Percentiles rank a stretch among this genome's conserved stretches.
phyloP scores from a whole-genome alignment of 176 grass and related monocot species.

The Aechmea fasciata region DNA sequence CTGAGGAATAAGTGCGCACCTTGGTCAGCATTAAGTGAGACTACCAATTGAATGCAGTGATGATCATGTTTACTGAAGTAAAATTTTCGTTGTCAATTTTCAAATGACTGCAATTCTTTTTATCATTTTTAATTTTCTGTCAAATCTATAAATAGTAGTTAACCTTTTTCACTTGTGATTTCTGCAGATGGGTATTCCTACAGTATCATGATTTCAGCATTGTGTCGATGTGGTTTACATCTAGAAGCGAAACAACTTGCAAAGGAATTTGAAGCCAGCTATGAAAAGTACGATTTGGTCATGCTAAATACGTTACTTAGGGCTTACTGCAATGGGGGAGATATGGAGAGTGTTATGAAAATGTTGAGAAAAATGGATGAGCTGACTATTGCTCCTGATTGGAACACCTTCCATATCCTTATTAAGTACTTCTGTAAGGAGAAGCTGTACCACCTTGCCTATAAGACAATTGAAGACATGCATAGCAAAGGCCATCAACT shows the following conservation, averaged over 20 bases:
- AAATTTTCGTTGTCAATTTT: too few relatives aligned
- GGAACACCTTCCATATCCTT: constrained; percentile 91
- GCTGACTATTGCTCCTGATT: constrained; percentile 62
- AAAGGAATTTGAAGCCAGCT: constrained; percentile 76
- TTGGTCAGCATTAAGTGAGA: too few relatives aligned
- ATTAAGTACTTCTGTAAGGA: constrained; percentile 77
- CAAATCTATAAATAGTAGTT: constrained; percentile 1
- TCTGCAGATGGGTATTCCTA: constrained; percentile 92
- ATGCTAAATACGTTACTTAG: constrained; percentile 85
- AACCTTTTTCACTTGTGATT: constrained; percentile 21
- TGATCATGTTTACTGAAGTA: too few relatives aligned
- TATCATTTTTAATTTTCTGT: constrained; percentile 15
- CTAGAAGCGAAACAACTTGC: constrained; percentile 77
- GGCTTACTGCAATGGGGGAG: constrained; percentile 74
- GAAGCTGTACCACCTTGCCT: constrained; percentile 86
- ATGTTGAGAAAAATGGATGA: constrained; percentile 94
- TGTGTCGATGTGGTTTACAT: constrained; percentile 54
- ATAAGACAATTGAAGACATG: constrained; percentile 88
- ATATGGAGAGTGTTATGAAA: constrained; percentile 81
- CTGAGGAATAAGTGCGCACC: background rate
- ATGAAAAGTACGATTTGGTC: constrained; percentile 77
- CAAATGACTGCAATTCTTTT: background rate
- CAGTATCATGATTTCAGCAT: constrained; percentile 90
- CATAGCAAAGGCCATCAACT: constrained; percentile 72
- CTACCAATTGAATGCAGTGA: too few relatives aligned